Percentiles rank a stretch among this genome's conserved stretches.
These are phyloP conservation scores for Murraya paniculata DNA, from an alignment of 345 rosid species.

Conservation along the genomic window DNA sequence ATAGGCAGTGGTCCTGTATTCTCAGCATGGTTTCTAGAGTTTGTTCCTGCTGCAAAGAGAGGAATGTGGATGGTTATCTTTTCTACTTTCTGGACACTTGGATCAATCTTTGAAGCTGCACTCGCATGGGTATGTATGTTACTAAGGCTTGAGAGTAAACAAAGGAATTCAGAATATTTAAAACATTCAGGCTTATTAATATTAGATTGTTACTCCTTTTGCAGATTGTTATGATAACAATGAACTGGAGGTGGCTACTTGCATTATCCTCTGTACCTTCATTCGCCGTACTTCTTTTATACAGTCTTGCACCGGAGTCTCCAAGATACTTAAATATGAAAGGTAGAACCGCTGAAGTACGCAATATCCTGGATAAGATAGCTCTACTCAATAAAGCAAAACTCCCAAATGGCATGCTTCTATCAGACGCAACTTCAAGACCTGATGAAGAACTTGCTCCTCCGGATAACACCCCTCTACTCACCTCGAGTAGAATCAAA, in stretches of 20 bases:
- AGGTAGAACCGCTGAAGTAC: conserved; percentile 43
- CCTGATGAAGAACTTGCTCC: conserved; percentile 17
- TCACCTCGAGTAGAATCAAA: conserved; percentile 3
- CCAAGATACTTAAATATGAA: conserved; percentile 55
- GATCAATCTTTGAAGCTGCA: too few relatives aligned
- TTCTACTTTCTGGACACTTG: conserved; percentile 44
- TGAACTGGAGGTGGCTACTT: too few relatives aligned
- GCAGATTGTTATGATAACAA: too few relatives aligned
- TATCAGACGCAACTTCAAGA: conserved; percentile 27
- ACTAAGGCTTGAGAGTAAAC: too few relatives aligned
- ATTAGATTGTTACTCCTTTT: too few relatives aligned
- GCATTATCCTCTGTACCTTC: too few relatives aligned
- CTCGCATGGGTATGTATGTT: too few relatives aligned
- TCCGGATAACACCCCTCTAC: not conserved
- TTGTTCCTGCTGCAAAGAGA: conserved; percentile 54
- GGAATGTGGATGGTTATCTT: conserved; percentile 60
- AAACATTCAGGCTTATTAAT: too few relatives aligned
- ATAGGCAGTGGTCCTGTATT: conserved; percentile 59
- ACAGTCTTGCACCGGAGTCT: conserved; percentile 47
- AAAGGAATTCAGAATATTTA: too few relatives aligned
- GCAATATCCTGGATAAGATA: conserved; percentile 40
- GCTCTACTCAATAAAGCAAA: conserved; percentile 33
- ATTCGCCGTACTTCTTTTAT: conserved; percentile 34
- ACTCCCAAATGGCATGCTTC: conserved; percentile 54
- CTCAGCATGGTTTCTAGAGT: conserved; percentile 58